phyloP scores from a whole-genome alignment of 163 green algal species.

The Scenedesmus sp. region DNA sequence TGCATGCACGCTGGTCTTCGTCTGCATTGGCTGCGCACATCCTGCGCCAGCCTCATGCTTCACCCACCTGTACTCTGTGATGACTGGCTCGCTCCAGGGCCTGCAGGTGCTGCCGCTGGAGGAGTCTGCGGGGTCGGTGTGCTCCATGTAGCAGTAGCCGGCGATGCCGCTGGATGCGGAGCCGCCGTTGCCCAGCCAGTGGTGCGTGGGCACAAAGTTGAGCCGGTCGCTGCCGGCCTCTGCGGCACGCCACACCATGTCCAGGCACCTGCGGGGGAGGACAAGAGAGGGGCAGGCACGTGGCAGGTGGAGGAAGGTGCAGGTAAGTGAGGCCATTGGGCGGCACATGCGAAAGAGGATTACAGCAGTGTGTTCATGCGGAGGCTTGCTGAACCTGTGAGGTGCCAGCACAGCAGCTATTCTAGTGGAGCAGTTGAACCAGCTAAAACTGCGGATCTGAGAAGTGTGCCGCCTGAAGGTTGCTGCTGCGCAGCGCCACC shows the following conservation, averaged over 20 bases:
- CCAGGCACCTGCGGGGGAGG: slow-evolving; percentile 22
- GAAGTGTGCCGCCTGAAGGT: neutral
- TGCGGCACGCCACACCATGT: slow-evolving; percentile 44
- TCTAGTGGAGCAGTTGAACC: too few species aligned
- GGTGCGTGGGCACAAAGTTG: slow-evolving; percentile 53
- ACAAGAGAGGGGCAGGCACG: neutral
- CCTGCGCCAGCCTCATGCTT: too few species aligned
- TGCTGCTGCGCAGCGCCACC: neutral
- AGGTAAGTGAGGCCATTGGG: neutral
- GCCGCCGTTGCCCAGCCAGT: slow-evolving; percentile 40
- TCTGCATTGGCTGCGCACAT: too few species aligned
- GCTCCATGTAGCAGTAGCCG: slow-evolving; percentile 46
- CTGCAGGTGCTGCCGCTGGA: slow-evolving; percentile 19
- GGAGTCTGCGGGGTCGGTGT: neutral
- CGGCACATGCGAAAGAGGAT: neutral
- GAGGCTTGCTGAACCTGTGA: too few species aligned
- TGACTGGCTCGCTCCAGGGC: slow-evolving; percentile 14
- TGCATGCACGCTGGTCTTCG: too few species aligned
- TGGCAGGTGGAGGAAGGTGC: neutral
- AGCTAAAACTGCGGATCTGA: neutral
- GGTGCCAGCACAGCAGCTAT: too few species aligned
- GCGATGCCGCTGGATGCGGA: slow-evolving; percentile 4
- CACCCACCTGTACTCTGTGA: slow-evolving; percentile 5
- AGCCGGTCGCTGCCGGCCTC: slow-evolving; percentile 31
- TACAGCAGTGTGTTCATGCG: neutral